phyloP scores from a whole-genome alignment of 192 early-diverging fungal species.

The Rhizophagus clarus region DNA sequence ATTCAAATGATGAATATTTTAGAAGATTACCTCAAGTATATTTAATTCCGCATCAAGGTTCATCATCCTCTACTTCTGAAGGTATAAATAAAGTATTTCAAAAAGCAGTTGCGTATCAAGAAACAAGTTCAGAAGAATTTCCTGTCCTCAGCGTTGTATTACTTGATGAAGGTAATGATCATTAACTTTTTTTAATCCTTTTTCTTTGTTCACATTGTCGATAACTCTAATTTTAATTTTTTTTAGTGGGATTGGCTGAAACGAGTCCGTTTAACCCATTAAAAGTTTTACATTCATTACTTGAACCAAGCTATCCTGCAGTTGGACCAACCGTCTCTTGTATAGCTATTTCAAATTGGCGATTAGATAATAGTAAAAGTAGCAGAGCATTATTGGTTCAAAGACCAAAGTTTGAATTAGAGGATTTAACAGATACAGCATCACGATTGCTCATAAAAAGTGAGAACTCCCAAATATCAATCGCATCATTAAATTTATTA shows the following conservation, averaged over 20 bases:
- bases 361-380: slow-evolving; percentile 33
- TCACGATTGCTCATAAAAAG: not conserved
- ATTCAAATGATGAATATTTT: slow-evolving; percentile 27
- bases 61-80: slow-evolving; percentile 12
- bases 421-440: slow-evolving; percentile 17
- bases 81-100: slow-evolving; percentile 23
- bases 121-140: slow-evolving; percentile 20
- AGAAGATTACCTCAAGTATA: slow-evolving; percentile 24
- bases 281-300: slow-evolving; percentile 30
- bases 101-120: slow-evolving; percentile 1
- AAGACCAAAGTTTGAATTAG: slow-evolving; percentile 15
- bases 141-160: slow-evolving; percentile 13
- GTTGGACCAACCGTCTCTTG: slow-evolving; percentile 18
- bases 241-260: slow-evolving; percentile 32
- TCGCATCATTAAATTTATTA: not conserved
- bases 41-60: not conserved
- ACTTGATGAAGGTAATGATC: not conserved
- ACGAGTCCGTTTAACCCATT: slow-evolving; percentile 26
- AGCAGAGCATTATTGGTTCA: slow-evolving; percentile 25
- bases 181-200: too few species aligned
- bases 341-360: slow-evolving; percentile 33
- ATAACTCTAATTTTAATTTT: too few species aligned
- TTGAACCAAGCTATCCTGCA: slow-evolving; percentile 29
- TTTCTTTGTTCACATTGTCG: too few species aligned
- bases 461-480: not conserved